These are phyloP conservation scores for Xylaria grammica DNA, from an alignment of 495 filamentous ascomycete species.

Conservation along the genomic window DNA sequence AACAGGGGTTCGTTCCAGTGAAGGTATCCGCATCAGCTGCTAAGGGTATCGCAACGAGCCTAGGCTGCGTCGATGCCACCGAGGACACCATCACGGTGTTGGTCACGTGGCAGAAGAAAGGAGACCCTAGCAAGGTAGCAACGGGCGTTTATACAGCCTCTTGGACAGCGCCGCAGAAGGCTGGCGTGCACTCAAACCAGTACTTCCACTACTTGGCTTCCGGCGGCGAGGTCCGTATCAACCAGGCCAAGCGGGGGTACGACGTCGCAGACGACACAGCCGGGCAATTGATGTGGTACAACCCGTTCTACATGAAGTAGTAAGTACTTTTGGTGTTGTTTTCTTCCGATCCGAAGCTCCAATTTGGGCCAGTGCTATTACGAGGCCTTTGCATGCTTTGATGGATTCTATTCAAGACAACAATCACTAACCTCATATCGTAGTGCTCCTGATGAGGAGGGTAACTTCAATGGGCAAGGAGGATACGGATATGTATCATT, in stretches of 20 bases:
- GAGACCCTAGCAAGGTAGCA: constrained; percentile 67
- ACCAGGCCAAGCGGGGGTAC: constrained; percentile 94
- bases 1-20: constrained; percentile 70
- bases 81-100: constrained; percentile 93
- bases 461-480: constrained; percentile 88
- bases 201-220: constrained; percentile 93
- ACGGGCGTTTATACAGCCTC: constrained; percentile 94
- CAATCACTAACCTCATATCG: not conserved
- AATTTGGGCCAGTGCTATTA: not conserved
- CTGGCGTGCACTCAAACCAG: constrained; percentile 92
- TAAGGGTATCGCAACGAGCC: constrained; percentile 68
- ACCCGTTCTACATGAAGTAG: constrained; percentile 97
- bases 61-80: constrained; percentile 79
- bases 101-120: constrained; percentile 82
- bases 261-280: constrained; percentile 85
- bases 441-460: constrained; percentile 85
- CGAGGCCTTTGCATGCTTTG: not conserved
- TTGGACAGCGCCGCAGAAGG: constrained; percentile 91
- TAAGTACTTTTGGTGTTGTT: constrained; percentile 9
- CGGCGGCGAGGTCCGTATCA: constrained; percentile 83
- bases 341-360: not conserved
- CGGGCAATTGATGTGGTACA: constrained; percentile 76
- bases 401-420: not conserved
- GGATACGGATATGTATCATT: constrained; percentile 92
- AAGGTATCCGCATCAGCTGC: constrained; percentile 79